Evolutionary conservation across 1,139 yeast species (phyloP), one percentile per base, ranked within the genome.

Genomic region (Torulaspora globosa): DNA sequence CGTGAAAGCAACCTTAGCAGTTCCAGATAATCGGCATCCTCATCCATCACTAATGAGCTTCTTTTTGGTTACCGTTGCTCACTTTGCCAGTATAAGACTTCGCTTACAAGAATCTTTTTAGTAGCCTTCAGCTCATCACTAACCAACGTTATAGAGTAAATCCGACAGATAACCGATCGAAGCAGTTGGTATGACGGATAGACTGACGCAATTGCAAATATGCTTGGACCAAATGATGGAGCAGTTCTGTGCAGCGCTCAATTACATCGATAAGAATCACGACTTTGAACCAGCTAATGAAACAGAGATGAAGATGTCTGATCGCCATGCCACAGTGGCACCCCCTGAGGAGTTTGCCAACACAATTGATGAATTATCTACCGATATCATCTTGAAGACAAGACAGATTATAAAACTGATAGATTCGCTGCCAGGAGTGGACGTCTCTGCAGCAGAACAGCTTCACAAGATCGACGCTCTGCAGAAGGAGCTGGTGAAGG

Each of bases 371-470:
- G 94, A 84, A 58, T 72, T 92, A 15, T 79, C 96, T 1, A 79
- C 85, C 0, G 97, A 92, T 62, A 77, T 92, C 15, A 86, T 90
- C 21, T 69, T 88, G 49, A 89, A 90, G 60, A 79, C 95, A 3
- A 76, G 95, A 55, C 98, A 92, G 63, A 86, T 90, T 14, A 79
- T 87, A 41, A 80, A 85, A 66, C 76, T 92, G 33, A 89, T 92
- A 27, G 95, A 87, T 61, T 80, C 95, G 2, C 70, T 92, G 39
- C 98, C 99, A 0, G 98, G 97, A 3, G 86, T 89, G 2, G 96
- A 95, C 11, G 89, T 85, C 0, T 80, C 90, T 2, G 87, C 87
- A 26, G 77, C 75, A 36, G 82, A 79, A 44, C 98, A 92, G 66
- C 63, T 89, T 62, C 69, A 70, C 30, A 73, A 76, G 52, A 85